phyloP scores from a whole-genome alignment of 805 yeast genomes.

The Pichia occidentalis region DNA sequence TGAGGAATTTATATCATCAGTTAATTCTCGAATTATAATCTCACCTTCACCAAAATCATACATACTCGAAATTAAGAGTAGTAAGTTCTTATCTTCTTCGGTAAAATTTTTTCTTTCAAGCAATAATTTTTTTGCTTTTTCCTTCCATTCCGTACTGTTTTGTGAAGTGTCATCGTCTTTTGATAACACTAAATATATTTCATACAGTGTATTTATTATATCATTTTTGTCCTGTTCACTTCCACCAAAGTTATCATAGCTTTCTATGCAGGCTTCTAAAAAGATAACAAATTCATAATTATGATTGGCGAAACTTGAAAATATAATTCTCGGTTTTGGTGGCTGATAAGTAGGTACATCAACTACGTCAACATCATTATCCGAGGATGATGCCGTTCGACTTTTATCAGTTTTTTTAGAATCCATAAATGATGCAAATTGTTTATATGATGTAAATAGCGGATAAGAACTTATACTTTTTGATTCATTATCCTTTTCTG shows the following conservation, averaged over 20 bases:
- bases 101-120: constrained; percentile 34
- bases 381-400: background rate
- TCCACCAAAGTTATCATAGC: constrained; percentile 73
- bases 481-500: constrained; percentile 31
- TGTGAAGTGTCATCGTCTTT: constrained; percentile 24
- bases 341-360: constrained; percentile 71
- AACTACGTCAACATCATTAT: background rate
- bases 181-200: constrained; percentile 66
- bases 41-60: constrained; percentile 50
- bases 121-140: constrained; percentile 54
- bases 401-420: constrained; percentile 11
- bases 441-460: constrained; percentile 51
- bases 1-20: constrained; percentile 17
- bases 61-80: constrained; percentile 52
- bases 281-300: constrained; percentile 87
- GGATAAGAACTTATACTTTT: constrained; percentile 30
- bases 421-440: constrained; percentile 29
- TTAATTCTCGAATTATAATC: constrained; percentile 30
- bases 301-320: constrained; percentile 78
- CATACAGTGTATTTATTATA: constrained; percentile 71
- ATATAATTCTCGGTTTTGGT: constrained; percentile 82
- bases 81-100: constrained; percentile 47
- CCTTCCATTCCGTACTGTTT: constrained; percentile 49
- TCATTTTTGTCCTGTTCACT: constrained; percentile 62
- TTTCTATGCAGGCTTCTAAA: constrained; percentile 81